Evolutionary conservation across 140 eudicot genomes (phyloP), one percentile per base, ranked within the genome.

Genomic region (Cichorium intybus): DNA sequence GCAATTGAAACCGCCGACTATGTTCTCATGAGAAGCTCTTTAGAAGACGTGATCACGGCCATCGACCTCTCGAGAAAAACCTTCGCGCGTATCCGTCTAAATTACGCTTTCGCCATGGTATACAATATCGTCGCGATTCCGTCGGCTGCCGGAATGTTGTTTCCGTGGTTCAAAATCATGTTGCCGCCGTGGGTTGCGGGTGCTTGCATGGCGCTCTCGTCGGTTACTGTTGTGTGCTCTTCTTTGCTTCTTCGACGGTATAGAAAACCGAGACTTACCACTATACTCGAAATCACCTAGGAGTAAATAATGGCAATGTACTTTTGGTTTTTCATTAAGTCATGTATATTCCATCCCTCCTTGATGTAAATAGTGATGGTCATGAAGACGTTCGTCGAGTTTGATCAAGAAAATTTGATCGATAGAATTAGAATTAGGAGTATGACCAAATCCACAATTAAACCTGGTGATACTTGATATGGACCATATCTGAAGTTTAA

Each of bases 151-250:
- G 97, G 97, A 18, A 65, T 82, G 17, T 67, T 87, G 63, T 90
- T 69, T 52, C 97, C 97, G 2, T 87, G 80, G 80, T 53, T 87
- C n/a, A 68, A 52, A 50, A 7, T 90, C 33, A 65, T 51, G 70
- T 71, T 90, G 79, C 97, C 97, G 2, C 97, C 97, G 5, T 90
- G 97, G 97, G 87, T 80, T 1, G 97, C 95, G 3, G 97, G 97
- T 39, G 95, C 97, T 1, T 90, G 95, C 69, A 87, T 90, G 97
- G 97, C 97, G 4, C 37, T 90, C 54, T 87, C 97, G 20, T 90
- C 97, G 24, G 87, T 87, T 23, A 79, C 80, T 74, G 97, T 90
- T 57, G 97, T 90, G 27, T 90, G 97, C 68, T 90, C 97, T 47
- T 90, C 97, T 51, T 76, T 90, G 81, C 89, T 86, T 73, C 89